A percentile compares a stretch with the other conserved stretches of the same genome.
These are phyloP conservation scores for Termitomyces sp. DNA, from an alignment of 768 basidiomycete species.

Conservation along the genomic window DNA sequence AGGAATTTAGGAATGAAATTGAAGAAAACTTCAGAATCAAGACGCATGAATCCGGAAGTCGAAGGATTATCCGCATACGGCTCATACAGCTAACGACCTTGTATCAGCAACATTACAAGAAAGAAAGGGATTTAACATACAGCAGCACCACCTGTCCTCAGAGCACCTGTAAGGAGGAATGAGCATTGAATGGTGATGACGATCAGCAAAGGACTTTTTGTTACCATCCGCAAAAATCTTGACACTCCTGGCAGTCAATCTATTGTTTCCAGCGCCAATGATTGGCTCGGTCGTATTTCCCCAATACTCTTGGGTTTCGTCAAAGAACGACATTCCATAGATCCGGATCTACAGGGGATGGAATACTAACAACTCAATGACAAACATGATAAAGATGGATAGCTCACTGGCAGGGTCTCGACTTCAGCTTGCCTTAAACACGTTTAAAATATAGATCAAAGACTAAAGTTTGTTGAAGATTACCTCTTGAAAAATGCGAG, in stretches of 20 bases:
- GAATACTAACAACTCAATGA: constrained; percentile 5
- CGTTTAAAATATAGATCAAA: constrained; percentile 4
- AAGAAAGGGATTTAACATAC: constrained; percentile 26
- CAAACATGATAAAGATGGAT: neutral
- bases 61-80: constrained; percentile 77
- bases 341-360: constrained; percentile 53
- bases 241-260: constrained; percentile 67
- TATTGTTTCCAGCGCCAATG: constrained; percentile 50
- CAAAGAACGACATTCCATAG: constrained; percentile 71
- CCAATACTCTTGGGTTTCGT: constrained; percentile 66
- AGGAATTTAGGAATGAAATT: constrained; percentile 65
- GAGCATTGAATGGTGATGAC: constrained; percentile 1
- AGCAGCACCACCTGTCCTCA: constrained; percentile 88
- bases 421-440: constrained; percentile 52
- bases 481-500: constrained; percentile 71
- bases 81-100: constrained; percentile 55
- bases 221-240: constrained; percentile 75
- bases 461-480: neutral
- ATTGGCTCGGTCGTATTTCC: constrained; percentile 57
- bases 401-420: constrained; percentile 53
- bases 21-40: constrained; percentile 53
- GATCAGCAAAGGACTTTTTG: constrained; percentile 12
- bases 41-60: constrained; percentile 74
- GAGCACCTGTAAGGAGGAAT: constrained; percentile 47
- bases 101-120: neutral